Base-by-base conservation (phyloP, 116 monocot genomes). In the Zostera marina region DNA sequence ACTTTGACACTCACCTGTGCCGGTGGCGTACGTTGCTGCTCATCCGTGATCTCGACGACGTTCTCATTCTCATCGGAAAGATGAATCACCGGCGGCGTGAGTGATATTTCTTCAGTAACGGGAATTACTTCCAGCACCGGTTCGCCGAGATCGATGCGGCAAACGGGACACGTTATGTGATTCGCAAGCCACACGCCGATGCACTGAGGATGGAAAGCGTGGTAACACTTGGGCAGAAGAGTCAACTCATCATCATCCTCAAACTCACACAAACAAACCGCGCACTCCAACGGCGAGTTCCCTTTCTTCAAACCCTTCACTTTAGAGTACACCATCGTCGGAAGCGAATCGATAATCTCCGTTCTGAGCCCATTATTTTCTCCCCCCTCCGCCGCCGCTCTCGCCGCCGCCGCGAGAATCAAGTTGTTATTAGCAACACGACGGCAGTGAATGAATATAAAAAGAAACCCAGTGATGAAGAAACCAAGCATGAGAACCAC, bases 181-280 rank as follows among this genome's bases (percentile, higher is more conserved):
- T 76, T 60, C 0, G 66, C 53, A 20, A 91, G 90, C 90, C 90
- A 91, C 55, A 76, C 68, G 57, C 81, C 85, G 64, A 84, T 79
- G 74, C 90, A 91, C 15, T 81, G 81, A 14, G 71, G 72, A 57
- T 91, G 90, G 76, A 91, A 91, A 43, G 71, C 90, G 66, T 91
- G 90, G 56, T 57, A 54, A 61, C 87, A 87, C 15, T 58, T 67
- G 24, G 87, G 82, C 6, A 87, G 76, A 16, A 77, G 60, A 9
- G 71, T 69, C 38, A 87, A 68, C 1, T 40, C 60, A 9, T 87
- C 87, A 14, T 76, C 66, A 44, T 81, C 82, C 11, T 70, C 72
- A 66, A 87, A 87, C 70, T 87, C 87, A 54, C 47, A 51, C 13
- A 87, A 44, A 54, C 87, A 87, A 11, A 87, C 77, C 26, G 82